Base-by-base conservation (phyloP, 192 early-diverging fungal genomes). In the Umbelopsis vinacea region DNA sequence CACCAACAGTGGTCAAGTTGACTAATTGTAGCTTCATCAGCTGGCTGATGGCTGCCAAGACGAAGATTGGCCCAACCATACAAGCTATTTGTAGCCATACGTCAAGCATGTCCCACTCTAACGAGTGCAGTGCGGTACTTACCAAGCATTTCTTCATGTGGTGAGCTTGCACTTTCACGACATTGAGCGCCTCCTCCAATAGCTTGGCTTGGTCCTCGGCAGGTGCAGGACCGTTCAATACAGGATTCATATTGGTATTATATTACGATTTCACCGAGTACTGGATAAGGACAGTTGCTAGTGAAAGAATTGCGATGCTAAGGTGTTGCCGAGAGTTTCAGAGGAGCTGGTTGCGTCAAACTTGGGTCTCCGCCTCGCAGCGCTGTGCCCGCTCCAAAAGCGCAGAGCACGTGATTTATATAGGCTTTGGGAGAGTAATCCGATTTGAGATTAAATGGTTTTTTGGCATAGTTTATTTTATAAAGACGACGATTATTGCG, bases 91-190 rank as follows among this genome's bases (percentile, higher is more conserved):
- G 15, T 15, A 50, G 11, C 15, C 15, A 15, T 5, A 50, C 48
- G 17, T 50, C 48, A 50, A 50, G 48, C 48, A 50, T n/a, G 48
- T 15, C 29, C 6, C 11, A 35, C 15, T 11, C 19, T 6, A 37
- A 29, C 37, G 11, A 4, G 33, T 37, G 2, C 29, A 37, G 57
- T 46, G 48, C 37, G 9, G 17, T 46, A 74, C 83, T 67, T 88
- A 94, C 97, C 79, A 99, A 84, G 71, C 92, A 95, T 71, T 92
- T 90, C 75, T 93, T 92, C 97, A 99, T 98, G 76, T 97, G 95
- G 75, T 92, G 93, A 17, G 93, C 89, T 72, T 99, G 96, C 50
- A 94, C 85, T 83, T 96, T 98, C 78, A 99, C 96, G 4, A 95
- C 91, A 76, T 86, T 86, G 22, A 98, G 80, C 19, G 96, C 93